These are phyloP conservation scores for Neonothopanus nambi DNA, from an alignment of 1,284 basidiomycete genomes.

Conservation along the genomic window DNA sequence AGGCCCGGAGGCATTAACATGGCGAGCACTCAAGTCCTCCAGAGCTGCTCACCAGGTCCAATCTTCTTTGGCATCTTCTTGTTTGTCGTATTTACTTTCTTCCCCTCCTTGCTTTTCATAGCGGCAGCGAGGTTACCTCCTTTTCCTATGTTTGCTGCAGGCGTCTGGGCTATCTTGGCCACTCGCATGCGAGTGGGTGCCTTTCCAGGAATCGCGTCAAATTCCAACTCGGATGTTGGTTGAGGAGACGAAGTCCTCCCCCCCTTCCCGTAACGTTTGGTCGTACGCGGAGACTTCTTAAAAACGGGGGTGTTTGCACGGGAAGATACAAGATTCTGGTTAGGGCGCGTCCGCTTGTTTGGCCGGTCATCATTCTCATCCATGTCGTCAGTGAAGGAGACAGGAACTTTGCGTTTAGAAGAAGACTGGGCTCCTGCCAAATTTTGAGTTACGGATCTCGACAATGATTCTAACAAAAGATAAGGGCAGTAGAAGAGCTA, in stretches of 20 bases:
- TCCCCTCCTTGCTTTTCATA: constrained; percentile 17
- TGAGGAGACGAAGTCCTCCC: constrained; percentile 18
- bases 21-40: not conserved
- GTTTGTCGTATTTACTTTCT: constrained; percentile 4
- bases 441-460: too few relatives aligned
- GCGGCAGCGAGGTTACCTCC: not conserved
- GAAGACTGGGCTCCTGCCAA: too few relatives aligned
- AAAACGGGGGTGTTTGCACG: constrained; percentile 7
- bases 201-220: not conserved
- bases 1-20: not conserved
- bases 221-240: constrained; percentile 9
- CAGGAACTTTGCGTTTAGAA: not conserved
- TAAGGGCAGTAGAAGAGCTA: too few relatives aligned
- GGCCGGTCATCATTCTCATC: not conserved
- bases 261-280: constrained; percentile 20
- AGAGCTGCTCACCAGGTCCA: not conserved
- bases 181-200: not conserved
- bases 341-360: constrained; percentile 1
- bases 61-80: not conserved
- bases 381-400: too few relatives aligned
- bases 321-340: not conserved
- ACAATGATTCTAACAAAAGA: too few relatives aligned
- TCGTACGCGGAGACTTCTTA: constrained; percentile 1
- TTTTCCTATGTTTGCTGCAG: not conserved
- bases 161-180: not conserved